phyloP scores from a whole-genome alignment of 805 yeast genomes.

The Nakazawaea populi region DNA sequence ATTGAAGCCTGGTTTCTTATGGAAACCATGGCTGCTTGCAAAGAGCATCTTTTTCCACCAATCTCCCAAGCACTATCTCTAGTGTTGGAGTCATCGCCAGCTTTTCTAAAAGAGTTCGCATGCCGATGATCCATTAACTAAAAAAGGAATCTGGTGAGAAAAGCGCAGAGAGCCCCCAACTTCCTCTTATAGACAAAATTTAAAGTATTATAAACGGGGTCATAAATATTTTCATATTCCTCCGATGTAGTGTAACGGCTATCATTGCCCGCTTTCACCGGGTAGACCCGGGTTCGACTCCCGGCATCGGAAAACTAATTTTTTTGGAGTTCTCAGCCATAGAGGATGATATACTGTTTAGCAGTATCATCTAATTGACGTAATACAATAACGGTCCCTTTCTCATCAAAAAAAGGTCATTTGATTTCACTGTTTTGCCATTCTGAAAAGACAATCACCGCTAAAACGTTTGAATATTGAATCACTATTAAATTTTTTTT shows the following conservation, averaged over 20 bases:
- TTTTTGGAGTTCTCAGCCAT: not conserved
- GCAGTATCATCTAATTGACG: no score
- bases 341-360: not conserved
- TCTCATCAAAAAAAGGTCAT: no score
- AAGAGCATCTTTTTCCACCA: not conserved
- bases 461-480: no score
- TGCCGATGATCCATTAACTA: no score
- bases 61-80: slow-evolving; percentile 1
- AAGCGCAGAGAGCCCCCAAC: not conserved
- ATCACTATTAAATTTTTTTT: no score
- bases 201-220: not conserved
- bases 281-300: slow-evolving; percentile 84
- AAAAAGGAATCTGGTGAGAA: no score
- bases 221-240: not conserved
- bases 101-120: not conserved
- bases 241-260: slow-evolving; percentile 82
- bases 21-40: slow-evolving; percentile 4
- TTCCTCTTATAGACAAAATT: not conserved
- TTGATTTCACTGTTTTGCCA: no score
- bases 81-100: not conserved
- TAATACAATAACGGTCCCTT: no score
- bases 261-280: slow-evolving; percentile 84
- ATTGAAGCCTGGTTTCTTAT: not conserved
- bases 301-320: slow-evolving; percentile 61
- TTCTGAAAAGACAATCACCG: no score